Conservation (phyloP, 108 stramenopile genomes). For the Nannochloropsis gaditana region DNA sequence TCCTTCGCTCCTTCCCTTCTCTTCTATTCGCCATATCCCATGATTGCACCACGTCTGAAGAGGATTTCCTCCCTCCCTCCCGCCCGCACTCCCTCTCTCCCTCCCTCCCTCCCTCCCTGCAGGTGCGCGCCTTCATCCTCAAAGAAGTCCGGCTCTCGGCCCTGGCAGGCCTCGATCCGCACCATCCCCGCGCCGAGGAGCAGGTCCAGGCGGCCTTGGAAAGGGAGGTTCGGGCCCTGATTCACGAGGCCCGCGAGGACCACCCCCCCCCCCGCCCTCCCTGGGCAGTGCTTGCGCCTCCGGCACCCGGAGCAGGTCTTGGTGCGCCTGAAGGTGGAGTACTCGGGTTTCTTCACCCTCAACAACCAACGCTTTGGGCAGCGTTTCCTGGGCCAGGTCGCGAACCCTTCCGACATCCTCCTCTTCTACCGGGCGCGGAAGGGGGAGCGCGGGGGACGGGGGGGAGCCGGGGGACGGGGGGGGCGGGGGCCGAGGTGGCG, state of each 20-base stretch:
- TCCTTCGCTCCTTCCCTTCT: not conserved
- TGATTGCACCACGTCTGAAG: not conserved
- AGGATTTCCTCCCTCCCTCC: no score
- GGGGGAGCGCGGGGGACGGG: constrained; percentile 29
- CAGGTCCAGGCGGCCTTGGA: constrained; percentile 61
- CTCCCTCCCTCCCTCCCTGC: not conserved
- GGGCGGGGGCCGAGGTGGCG: constrained; percentile 17
- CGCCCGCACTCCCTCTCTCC: no score
- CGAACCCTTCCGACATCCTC: constrained; percentile 77
- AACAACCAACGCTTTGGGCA: constrained; percentile 72
- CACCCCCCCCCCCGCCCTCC: not conserved
- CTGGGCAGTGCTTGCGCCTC: constrained; percentile 9
- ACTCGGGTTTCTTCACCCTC: constrained; percentile 79
- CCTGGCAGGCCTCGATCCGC: constrained; percentile 58
- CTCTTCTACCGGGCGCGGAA: constrained; percentile 67
- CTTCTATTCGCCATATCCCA: no score
- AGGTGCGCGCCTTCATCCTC: constrained; percentile 61
- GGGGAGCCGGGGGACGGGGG: not conserved
- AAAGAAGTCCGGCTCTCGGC: constrained; percentile 61
- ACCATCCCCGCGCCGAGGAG: constrained; percentile 70
- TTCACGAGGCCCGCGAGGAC: constrained; percentile 52
- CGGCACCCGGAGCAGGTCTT: constrained; percentile 63
- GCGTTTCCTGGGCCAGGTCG: constrained; percentile 78
- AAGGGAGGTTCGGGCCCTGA: constrained; percentile 61
- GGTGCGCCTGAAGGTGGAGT: constrained; percentile 87